These are phyloP conservation scores for Centaurea solstitialis DNA, from an alignment of 129 eudicot species.

Conservation along the genomic window DNA sequence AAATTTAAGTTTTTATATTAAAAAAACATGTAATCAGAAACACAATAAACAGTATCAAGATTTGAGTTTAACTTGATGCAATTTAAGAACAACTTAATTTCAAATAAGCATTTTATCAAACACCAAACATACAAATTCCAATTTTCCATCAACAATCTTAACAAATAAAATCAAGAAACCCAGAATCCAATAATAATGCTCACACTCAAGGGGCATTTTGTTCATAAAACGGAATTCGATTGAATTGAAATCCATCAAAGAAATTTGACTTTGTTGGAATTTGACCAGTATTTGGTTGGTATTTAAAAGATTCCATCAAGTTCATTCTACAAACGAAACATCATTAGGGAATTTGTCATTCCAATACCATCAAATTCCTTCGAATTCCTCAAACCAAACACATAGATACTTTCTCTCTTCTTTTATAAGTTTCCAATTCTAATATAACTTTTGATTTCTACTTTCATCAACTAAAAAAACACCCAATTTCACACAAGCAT, in stretches of 20 bases:
- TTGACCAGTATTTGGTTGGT: too few species aligned
- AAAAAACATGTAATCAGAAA: not conserved
- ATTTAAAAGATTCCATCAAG: too few species aligned
- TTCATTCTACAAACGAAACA: too few species aligned
- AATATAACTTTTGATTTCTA: not conserved
- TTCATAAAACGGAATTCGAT: too few species aligned
- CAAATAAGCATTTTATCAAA: not conserved
- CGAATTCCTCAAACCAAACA: too few species aligned
- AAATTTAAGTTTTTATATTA: not conserved
- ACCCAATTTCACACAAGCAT: constrained; percentile 12
- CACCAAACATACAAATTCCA: not conserved
- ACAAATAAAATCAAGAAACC: not conserved
- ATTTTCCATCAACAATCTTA: not conserved
- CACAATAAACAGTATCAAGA: not conserved
- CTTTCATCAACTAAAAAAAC: not conserved
- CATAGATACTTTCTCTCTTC: not conserved
- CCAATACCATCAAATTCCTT: too few species aligned
- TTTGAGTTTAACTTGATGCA: not conserved
- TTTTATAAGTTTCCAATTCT: not conserved
- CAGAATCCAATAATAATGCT: not conserved
- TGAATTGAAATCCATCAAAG: too few species aligned
- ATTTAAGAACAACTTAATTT: not conserved
- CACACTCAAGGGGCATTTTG: too few species aligned
- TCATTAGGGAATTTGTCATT: too few species aligned
- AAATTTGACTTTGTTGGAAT: too few species aligned